Percentiles rank a stretch among this genome's conserved stretches.
Conservation (phyloP, 176 grass and related monocot species). For the Oryza meridionalis region DNA sequence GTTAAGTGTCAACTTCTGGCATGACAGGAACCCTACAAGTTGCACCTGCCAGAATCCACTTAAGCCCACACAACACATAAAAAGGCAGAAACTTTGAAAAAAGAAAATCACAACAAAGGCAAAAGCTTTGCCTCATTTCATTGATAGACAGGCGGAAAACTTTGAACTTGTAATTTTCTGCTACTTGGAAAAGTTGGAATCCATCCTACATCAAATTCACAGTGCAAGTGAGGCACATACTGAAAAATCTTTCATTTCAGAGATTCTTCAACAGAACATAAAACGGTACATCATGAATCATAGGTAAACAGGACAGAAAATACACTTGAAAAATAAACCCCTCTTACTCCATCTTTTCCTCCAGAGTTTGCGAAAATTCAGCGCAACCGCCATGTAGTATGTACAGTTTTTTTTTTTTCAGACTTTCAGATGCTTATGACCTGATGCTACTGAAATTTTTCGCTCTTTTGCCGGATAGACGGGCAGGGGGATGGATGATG, state of each 20-base stretch:
- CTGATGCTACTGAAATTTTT: constrained; percentile 31
- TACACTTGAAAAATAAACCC: constrained; percentile 47
- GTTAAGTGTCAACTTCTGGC: constrained; percentile 52
- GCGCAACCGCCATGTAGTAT: constrained; percentile 18
- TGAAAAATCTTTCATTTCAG: not conserved
- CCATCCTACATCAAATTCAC: constrained; percentile 2
- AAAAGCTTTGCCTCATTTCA: too few relatives aligned
- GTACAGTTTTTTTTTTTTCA: constrained; percentile 29
- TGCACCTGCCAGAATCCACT: constrained; percentile 32
- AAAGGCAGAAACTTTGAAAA: not conserved
- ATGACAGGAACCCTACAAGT: constrained; percentile 50
- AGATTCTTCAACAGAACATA: not conserved
- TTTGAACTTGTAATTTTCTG: constrained; percentile 4
- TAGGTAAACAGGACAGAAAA: not conserved
- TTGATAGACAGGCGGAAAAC: too few relatives aligned
- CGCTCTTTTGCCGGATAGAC: constrained; percentile 27
- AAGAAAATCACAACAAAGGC: too few relatives aligned
- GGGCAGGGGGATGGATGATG: constrained; percentile 55
- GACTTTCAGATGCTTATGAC: constrained; percentile 19
- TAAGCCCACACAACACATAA: constrained; percentile 5
- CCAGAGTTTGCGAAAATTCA: constrained; percentile 31
- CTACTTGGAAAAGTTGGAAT: not conserved
- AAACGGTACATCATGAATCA: constrained; percentile 10
- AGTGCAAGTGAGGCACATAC: not conserved
- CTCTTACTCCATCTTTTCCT: constrained; percentile 49